Base-by-base conservation (phyloP, 148 eudicot species). In the Rhododendron henanense region DNA sequence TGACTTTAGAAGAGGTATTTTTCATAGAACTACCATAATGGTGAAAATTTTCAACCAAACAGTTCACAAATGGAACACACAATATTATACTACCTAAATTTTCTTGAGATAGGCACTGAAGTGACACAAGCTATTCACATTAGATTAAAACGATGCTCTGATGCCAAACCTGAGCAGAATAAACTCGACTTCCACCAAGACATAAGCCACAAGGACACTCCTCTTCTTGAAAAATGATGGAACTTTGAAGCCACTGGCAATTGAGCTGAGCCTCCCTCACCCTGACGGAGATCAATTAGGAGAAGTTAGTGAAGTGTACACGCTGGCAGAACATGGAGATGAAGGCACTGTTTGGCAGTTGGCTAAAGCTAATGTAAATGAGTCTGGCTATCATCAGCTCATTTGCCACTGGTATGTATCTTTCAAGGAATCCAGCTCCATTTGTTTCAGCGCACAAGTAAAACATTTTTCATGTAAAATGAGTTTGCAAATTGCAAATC, bases 331-430 rank as follows among this genome's bases (percentile, higher is more conserved):
- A 71, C 87, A 91, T 18, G 98, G 96, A 13, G 88, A 89, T 35
- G 88, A 93, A 79, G 95, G 91, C 45, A 81, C 94, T 2, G 50
- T 92, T 76, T 96, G 98, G 98, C 91, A 87, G 86, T 91, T 96
- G 82, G 97, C 98, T 18, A 96, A 96, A 89, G 95, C 98, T 79
- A 93, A 92, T 87, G 98, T 93, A 4, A 92, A 88, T 90, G 98
- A 96, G 85, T 91, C 94, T 18, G 95, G 97, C 31, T 77, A 86
- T 84, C 98, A 96, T 90, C 98, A 94, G 88, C 93, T 96, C 57
- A 84, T 92, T 53, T 90, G 95, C 84, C 98, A 94, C 94, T 96
- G 98, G 98, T 93, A 95, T 33, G 44, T 23, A 45, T 18, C 81
- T 73, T 48, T 55, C 81, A 67, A 47, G 59, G 13, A 83, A 83